Conservation (phyloP, 164 flowering plant genomes). For the Dillenia suffruticosa region DNA sequence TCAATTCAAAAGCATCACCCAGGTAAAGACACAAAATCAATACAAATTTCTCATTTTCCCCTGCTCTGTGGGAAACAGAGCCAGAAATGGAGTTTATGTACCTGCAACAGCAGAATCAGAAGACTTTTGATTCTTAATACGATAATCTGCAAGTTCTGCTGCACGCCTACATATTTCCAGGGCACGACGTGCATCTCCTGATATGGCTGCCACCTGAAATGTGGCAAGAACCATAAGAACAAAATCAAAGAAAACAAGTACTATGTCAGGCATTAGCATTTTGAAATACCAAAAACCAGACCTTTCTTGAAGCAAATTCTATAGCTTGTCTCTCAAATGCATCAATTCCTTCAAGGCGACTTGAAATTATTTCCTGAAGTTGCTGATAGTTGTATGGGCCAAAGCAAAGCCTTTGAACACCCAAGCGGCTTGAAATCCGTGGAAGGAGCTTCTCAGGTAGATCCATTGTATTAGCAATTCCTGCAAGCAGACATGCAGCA, state of each 20-base stretch:
- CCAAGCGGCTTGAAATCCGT: constrained; percentile 97
- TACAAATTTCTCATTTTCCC: too few relatives aligned
- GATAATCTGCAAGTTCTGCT: constrained; percentile 87
- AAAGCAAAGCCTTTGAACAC: constrained; percentile 90
- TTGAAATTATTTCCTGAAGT: constrained; percentile 87
- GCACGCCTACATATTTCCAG: constrained; percentile 95
- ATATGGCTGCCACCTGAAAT: constrained; percentile 89
- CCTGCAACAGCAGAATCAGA: constrained; percentile 39
- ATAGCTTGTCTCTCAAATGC: constrained; percentile 92
- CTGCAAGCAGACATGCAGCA: constrained; percentile 29
- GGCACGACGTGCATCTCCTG: constrained; percentile 98
- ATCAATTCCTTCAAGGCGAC: constrained; percentile 79
- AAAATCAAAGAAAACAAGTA: not conserved
- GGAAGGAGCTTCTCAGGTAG: constrained; percentile 98
- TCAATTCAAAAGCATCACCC: too few relatives aligned
- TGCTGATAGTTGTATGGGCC: constrained; percentile 84
- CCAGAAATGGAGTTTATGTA: constrained; percentile 7
- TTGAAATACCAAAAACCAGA: constrained; percentile 12
- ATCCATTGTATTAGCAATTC: constrained; percentile 98
- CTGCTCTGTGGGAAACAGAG: too few relatives aligned
- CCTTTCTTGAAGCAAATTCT: constrained; percentile 97
- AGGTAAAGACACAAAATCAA: too few relatives aligned
- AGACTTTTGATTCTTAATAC: constrained; percentile 36
- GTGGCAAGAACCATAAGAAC: too few relatives aligned
- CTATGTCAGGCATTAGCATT: not conserved